phyloP scores from a whole-genome alignment of 2,329 filamentous ascomycete genomes.

The Fusarium transvaalense region DNA sequence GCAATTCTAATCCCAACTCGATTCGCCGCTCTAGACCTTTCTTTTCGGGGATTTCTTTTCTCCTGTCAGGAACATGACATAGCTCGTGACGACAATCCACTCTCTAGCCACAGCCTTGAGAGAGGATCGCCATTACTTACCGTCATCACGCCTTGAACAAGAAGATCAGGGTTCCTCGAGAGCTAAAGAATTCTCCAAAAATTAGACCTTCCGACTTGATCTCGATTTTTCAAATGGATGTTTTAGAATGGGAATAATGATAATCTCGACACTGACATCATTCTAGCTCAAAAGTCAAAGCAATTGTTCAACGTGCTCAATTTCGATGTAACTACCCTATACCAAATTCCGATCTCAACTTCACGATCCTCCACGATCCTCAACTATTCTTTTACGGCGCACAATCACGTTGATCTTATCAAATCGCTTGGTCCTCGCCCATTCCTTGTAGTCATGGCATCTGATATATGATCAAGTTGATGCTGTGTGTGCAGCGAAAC shows the following conservation, averaged over 20 bases:
- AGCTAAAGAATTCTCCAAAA: background rate
- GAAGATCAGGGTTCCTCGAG: conserved; percentile 9
- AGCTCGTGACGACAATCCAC: conserved; percentile 18
- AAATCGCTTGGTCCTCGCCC: background rate
- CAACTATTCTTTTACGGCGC: background rate
- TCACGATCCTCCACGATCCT: conserved; percentile 18
- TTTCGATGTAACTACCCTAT: conserved; percentile 16
- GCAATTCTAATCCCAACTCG: background rate
- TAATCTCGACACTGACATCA: background rate
- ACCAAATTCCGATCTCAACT: background rate
- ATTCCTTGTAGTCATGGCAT: background rate
- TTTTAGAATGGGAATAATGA: conserved; percentile 2
- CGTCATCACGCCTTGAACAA: conserved; percentile 9
- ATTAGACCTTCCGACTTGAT: background rate
- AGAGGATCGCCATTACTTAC: conserved; percentile 5
- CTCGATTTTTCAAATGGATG: background rate
- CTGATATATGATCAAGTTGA: background rate
- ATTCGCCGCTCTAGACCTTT: background rate
- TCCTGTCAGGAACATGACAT: conserved; percentile 24
- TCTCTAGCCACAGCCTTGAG: background rate
- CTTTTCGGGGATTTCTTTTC: background rate
- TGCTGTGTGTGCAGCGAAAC: conserved; percentile 3
- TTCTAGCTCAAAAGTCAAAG: no score
- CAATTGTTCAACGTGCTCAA: no score
- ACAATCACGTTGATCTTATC: conserved; percentile 15